Conservation (phyloP, 331 rosid species). For the Pyracantha coccinea region DNA sequence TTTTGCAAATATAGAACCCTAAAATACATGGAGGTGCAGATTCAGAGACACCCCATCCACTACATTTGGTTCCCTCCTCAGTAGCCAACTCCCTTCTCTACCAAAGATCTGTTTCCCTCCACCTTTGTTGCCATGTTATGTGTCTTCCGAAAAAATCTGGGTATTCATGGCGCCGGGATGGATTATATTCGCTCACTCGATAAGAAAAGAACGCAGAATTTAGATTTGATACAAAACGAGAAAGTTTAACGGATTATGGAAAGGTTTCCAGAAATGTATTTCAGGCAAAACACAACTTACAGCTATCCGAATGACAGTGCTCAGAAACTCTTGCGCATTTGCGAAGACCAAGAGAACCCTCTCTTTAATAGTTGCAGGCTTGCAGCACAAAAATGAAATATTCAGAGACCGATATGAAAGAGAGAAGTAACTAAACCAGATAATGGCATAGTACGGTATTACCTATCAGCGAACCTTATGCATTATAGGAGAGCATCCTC, state of each 20-base stretch:
- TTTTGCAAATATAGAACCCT: neutral
- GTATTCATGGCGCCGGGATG: neutral
- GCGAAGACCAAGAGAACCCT: neutral
- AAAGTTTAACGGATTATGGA: neutral
- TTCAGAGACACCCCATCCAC: neutral
- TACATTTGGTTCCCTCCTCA: conserved; percentile 18
- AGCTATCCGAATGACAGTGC: neutral
- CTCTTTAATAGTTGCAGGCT: neutral
- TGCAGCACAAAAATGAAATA: neutral
- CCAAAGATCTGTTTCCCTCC: conserved; percentile 1
- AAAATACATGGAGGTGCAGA: neutral
- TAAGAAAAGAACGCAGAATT: neutral
- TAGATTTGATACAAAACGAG: neutral
- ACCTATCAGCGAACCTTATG: neutral
- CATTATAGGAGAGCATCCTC: neutral
- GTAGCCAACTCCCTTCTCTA: conserved; percentile 11
- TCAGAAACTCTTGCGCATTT: neutral
- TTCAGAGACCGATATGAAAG: neutral
- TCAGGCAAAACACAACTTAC: neutral
- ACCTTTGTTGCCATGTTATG: conserved; percentile 1
- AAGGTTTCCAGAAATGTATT: neutral
- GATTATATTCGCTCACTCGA: neutral
- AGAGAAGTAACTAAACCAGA: neutral
- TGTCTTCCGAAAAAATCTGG: neutral
- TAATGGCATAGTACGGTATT: neutral